Evolutionary conservation across 2,329 filamentous ascomycete genomes (phyloP).

Genomic region (Peltaster fructicola): DNA sequence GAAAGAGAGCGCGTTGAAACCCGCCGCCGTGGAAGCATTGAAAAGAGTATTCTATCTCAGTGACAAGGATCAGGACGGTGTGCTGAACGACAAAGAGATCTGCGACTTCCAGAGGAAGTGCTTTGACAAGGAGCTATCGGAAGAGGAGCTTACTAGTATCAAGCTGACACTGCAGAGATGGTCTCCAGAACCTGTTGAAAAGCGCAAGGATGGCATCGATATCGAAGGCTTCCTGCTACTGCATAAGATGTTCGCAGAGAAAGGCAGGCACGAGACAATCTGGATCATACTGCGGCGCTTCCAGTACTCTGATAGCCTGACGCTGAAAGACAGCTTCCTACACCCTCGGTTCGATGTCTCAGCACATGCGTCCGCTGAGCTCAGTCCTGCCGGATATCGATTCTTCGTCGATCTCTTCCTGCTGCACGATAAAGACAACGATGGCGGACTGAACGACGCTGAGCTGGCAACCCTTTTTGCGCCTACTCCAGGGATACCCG

Average conservation of each 20-base stretch:
- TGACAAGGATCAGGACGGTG: slow-evolving; percentile 90
- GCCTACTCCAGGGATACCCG: slow-evolving; percentile 75
- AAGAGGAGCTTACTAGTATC: slow-evolving; percentile 76
- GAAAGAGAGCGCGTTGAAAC: slow-evolving; percentile 75
- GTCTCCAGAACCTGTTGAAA: slow-evolving; percentile 6
- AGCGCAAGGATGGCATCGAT: slow-evolving; percentile 54
- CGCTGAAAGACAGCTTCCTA: slow-evolving; percentile 75
- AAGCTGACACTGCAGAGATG: slow-evolving; percentile 63
- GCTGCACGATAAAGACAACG: slow-evolving; percentile 91
- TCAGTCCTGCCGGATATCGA: slow-evolving; percentile 84
- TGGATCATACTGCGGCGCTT: slow-evolving; percentile 95
- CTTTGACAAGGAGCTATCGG: slow-evolving; percentile 70
- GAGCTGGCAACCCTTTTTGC: slow-evolving; percentile 80
- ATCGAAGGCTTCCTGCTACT: slow-evolving; percentile 70
- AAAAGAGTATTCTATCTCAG: slow-evolving; percentile 88
- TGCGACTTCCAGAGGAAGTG: slow-evolving; percentile 78
- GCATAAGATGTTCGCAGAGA: slow-evolving; percentile 93
- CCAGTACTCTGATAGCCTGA: slow-evolving; percentile 89
- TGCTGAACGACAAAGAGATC: slow-evolving; percentile 78
- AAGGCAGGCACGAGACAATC: slow-evolving; percentile 92
- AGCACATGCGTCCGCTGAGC: slow-evolving; percentile 76
- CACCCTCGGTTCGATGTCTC: slow-evolving; percentile 91
- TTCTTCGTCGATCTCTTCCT: slow-evolving; percentile 97
- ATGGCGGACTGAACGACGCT: slow-evolving; percentile 74
- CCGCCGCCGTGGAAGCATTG: slow-evolving; percentile 69